Evolutionary conservation across 139 green algal species (phyloP).

Genomic region (Chara braunii): DNA sequence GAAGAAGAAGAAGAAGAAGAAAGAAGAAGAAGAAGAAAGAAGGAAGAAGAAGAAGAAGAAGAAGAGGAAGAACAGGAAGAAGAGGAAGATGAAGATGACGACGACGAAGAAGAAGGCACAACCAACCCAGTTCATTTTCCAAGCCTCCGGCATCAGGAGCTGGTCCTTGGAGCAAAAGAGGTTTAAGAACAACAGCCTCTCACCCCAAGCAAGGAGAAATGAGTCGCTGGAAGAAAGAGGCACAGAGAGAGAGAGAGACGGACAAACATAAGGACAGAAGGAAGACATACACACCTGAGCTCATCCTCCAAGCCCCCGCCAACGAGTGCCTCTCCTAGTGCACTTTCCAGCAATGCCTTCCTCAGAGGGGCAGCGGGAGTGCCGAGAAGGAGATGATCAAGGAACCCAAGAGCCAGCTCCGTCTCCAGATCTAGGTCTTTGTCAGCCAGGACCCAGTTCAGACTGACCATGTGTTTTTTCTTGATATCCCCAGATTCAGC

Average conservation of each 20-base stretch:
- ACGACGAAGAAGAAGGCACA: too few relatives aligned
- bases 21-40: too few relatives aligned
- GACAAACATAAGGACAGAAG: neutral
- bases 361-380: slow-evolving; percentile 78
- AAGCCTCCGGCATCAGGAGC: too few relatives aligned
- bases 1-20: too few relatives aligned
- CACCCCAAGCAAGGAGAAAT: too few relatives aligned
- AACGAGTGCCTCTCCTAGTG: slow-evolving; percentile 81
- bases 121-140: too few relatives aligned
- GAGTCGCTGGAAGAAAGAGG: too few relatives aligned
- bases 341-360: slow-evolving; percentile 85
- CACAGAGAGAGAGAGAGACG: neutral
- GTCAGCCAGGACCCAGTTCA: slow-evolving; percentile 89
- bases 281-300: slow-evolving; percentile 44
- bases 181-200: too few relatives aligned
- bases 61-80: too few relatives aligned
- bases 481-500: slow-evolving; percentile 51
- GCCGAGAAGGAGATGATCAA: slow-evolving; percentile 93
- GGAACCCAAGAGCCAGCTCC: slow-evolving; percentile 82
- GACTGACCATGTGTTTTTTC: slow-evolving; percentile 66
- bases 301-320: slow-evolving; percentile 88
- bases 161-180: too few relatives aligned
- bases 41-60: too few relatives aligned
- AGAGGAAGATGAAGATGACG: too few relatives aligned
- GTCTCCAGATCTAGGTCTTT: slow-evolving; percentile 81